phyloP scores from a whole-genome alignment of 495 filamentous ascomycete genomes.

The Annulohypoxylon nitens region DNA sequence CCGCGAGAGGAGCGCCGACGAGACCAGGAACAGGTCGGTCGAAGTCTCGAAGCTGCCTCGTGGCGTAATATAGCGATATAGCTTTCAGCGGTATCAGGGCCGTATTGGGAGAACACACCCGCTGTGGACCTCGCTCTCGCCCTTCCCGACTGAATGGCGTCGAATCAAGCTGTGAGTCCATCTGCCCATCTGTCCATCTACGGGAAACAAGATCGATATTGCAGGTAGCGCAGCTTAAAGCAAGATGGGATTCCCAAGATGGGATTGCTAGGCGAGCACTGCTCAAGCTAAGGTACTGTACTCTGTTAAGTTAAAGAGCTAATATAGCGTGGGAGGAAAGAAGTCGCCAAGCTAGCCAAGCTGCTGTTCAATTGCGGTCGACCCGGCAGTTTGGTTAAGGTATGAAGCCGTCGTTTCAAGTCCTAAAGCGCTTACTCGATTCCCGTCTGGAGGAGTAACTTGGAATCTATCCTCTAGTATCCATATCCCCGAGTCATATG shows the following conservation, averaged over 20 bases:
- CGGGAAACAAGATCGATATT: slow-evolving; percentile 31
- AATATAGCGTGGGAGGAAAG: slow-evolving; percentile 14
- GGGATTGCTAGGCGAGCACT: slow-evolving; percentile 26
- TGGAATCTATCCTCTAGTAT: background rate
- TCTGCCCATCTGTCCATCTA: slow-evolving; percentile 9
- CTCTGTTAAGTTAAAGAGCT: slow-evolving; percentile 3
- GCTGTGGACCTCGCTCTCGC: slow-evolving; percentile 25
- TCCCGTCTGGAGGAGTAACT: background rate
- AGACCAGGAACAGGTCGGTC: slow-evolving; percentile 5
- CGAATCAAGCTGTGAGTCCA: slow-evolving; percentile 34
- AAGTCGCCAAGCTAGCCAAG: slow-evolving; percentile 42
- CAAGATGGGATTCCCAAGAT: slow-evolving; percentile 28
- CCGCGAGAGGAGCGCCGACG: slow-evolving; percentile 3
- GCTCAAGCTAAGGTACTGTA: background rate
- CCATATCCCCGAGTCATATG: background rate
- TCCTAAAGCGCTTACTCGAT: slow-evolving; percentile 2
- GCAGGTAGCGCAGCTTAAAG: slow-evolving; percentile 28
- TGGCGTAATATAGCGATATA: slow-evolving; percentile 34
- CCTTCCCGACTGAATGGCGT: slow-evolving; percentile 43
- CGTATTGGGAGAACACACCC: slow-evolving; percentile 29
- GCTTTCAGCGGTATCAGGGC: slow-evolving; percentile 15
- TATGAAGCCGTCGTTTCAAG: slow-evolving; percentile 19
- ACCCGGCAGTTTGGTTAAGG: slow-evolving; percentile 45
- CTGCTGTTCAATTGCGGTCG: slow-evolving; percentile 20
- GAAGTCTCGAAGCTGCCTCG: slow-evolving; percentile 24